phyloP scores from a whole-genome alignment of 2,329 filamentous ascomycete genomes.

The Penicillium olsonii region DNA sequence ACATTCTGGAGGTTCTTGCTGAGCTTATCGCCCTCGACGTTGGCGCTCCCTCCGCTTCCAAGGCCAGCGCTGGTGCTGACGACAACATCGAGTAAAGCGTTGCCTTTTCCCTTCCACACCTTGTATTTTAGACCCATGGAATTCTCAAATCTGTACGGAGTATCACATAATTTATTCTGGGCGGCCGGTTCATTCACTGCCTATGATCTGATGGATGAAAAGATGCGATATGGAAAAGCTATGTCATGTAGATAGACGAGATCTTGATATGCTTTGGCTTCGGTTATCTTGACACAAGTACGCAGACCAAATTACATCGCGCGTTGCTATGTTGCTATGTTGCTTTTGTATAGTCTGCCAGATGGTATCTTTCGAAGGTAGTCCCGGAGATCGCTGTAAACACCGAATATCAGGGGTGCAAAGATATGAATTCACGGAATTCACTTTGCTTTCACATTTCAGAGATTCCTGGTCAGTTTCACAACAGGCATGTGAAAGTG shows the following conservation, averaged over 20 bases:
- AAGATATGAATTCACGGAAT: too few species aligned
- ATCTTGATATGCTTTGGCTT: neutral
- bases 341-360: too few species aligned
- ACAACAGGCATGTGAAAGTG: too few species aligned
- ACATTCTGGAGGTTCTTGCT: conserved; percentile 91
- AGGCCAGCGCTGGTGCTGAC: conserved; percentile 26
- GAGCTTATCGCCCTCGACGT: conserved; percentile 95
- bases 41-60: conserved; percentile 37
- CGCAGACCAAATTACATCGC: neutral
- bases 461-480: too few species aligned
- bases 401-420: too few species aligned
- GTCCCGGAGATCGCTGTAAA: too few species aligned
- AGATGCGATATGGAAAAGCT: neutral
- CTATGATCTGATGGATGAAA: neutral
- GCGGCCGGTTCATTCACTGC: neutral
- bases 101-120: conserved; percentile 1
- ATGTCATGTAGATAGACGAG: neutral
- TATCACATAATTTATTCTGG: conserved; percentile 10
- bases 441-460: too few species aligned
- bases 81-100: conserved; percentile 41
- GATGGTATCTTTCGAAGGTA: too few species aligned
- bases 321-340: neutral
- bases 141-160: conserved; percentile 9
- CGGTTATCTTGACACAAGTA: neutral
- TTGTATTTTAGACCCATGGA: conserved; percentile 14